Base-by-base conservation (phyloP, 345 rosid genomes). In the Eucalyptus paniculata region DNA sequence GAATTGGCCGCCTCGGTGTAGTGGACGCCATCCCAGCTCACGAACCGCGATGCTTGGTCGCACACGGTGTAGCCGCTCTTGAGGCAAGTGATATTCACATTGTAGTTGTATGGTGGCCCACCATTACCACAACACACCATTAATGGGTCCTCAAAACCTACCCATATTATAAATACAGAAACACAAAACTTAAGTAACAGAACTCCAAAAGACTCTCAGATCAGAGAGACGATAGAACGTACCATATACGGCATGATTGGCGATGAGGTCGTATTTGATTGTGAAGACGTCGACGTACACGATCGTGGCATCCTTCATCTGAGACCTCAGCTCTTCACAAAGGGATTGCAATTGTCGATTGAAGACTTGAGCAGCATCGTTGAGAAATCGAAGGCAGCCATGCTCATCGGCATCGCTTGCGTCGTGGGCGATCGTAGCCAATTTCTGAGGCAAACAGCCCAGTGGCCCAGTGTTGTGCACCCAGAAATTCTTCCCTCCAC, bases 11-110 rank as follows among this genome's bases (percentile, higher is more conserved):
- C 98, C 88, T 95, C 96, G 7, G 96, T 95, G 87, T 94, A 93
- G 88, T 95, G 98, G 93, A 95, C 94, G 30, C 96, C 98, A 87
- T 96, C 98, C 96, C 96, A 96, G 49, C 93, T 92, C 90, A 93
- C 90, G 83, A 91, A 91, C 34, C 89, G 88, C 6, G 91, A 87
- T 87, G 94, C 93, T 53, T 91, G 86, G 11, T 85, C 89, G 88
- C 96, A 95, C 34, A 92, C 93, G 4, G 90, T 92, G 90, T 90
- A 91, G 13, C 94, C 94, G 37, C 92, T 81, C 82, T 82, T 89
- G 32, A 96, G 95, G 67, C 97, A 95, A 14, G 90, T 82, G 4
- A 92, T 88, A 44, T 86, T 94, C 2, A 89, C 82, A 60, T 93
- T 92, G 80, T 90, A 94, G 88, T 95, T 96, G 91, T 93, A 93